These are phyloP conservation scores for Daldinia eschscholtzii DNA, from an alignment of 2,329 filamentous ascomycete genomes.

Conservation along the genomic window DNA sequence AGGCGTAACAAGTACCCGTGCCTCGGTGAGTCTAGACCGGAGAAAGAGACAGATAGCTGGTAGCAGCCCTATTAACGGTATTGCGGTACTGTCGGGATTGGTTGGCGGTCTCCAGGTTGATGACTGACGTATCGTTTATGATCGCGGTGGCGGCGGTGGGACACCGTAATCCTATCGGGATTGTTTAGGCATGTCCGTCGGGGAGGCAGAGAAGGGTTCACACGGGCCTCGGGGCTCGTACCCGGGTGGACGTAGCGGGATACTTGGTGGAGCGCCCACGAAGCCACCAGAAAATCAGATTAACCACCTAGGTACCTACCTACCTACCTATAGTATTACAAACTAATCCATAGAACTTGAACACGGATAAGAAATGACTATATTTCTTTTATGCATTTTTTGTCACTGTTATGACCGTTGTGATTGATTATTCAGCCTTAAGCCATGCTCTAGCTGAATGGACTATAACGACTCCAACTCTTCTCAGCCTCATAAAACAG, in stretches of 20 bases:
- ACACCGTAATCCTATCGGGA: background rate
- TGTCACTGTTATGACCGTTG: background rate
- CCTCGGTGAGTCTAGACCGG: slow-evolving; percentile 34
- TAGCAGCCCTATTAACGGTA: slow-evolving; percentile 34
- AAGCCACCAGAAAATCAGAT: background rate
- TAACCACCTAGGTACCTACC: too few relatives aligned
- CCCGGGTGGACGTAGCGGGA: slow-evolving; percentile 41
- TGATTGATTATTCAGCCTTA: slow-evolving; percentile 11
- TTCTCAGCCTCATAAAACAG: slow-evolving; percentile 28
- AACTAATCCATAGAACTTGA: background rate
- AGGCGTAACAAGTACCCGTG: slow-evolving; percentile 30
- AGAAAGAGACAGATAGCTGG: slow-evolving; percentile 34
- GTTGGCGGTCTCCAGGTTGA: slow-evolving; percentile 32
- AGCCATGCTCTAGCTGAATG: slow-evolving; percentile 19
- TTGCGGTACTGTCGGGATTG: slow-evolving; percentile 36
- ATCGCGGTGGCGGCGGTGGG: slow-evolving; percentile 1
- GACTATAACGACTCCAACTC: slow-evolving; percentile 4
- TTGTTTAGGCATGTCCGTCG: slow-evolving; percentile 14
- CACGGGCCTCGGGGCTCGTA: slow-evolving; percentile 33
- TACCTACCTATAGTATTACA: slow-evolving; percentile 2
- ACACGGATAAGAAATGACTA: slow-evolving; percentile 9
- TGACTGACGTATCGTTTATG: slow-evolving; percentile 2
- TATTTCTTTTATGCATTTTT: slow-evolving; percentile 7
- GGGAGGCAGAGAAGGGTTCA: slow-evolving; percentile 13
- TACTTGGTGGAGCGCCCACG: slow-evolving; percentile 40